Evolutionary conservation across 768 basidiomycete genomes (phyloP).

Genomic region (Podaxis sp.): DNA sequence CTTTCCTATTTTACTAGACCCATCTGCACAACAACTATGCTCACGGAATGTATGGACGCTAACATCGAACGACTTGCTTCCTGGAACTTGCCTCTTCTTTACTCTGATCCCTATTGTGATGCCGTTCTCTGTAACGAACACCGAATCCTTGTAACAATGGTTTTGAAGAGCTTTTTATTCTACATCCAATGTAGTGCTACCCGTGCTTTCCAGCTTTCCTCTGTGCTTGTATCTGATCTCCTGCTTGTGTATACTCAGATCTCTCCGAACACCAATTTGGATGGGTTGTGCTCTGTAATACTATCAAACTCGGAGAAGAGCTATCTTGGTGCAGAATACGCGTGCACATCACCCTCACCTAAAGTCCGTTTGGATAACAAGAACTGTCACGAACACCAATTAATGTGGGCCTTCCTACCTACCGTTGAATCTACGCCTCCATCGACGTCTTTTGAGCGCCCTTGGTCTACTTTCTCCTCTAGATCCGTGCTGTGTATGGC

Average conservation of each 20-base stretch:
- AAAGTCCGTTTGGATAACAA: no score
- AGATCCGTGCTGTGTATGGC: no score
- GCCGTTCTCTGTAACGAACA: background rate
- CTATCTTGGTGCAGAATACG: no score
- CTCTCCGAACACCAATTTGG: background rate
- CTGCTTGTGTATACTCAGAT: background rate
- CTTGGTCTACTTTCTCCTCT: no score
- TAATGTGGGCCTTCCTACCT: no score
- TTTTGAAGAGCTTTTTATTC: background rate
- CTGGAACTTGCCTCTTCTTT: background rate
- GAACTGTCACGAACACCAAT: no score
- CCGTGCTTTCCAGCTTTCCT: background rate
- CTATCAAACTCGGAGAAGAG: background rate
- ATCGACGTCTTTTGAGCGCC: no score
- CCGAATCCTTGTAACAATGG: background rate
- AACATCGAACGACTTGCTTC: background rate
- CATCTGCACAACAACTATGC: background rate
- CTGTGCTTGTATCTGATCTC: background rate
- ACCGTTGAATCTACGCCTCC: no score
- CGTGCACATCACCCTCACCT: no score
- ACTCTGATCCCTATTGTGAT: background rate
- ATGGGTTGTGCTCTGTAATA: background rate
- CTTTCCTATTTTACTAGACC: slow-evolving; percentile 1
- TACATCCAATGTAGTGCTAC: slow-evolving; percentile 7
- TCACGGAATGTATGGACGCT: background rate